Conservation (phyloP, 345 rosid genomes). For the Lepidium didymum region DNA sequence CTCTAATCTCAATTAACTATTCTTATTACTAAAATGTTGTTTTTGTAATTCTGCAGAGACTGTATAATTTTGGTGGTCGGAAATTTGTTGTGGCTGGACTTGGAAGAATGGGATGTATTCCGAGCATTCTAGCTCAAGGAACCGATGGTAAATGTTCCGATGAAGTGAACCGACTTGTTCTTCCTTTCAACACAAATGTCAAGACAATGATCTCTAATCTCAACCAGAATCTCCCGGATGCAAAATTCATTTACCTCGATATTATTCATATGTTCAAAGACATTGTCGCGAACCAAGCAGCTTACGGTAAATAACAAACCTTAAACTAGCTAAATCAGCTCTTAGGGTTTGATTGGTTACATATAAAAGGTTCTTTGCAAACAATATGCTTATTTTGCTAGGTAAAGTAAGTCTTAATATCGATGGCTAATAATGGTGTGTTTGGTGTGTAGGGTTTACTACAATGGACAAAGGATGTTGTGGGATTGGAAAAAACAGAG, state of each 20-base stretch:
- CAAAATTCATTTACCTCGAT: slow-evolving; percentile 59
- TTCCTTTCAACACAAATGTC: slow-evolving; percentile 74
- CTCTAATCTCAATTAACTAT: not conserved
- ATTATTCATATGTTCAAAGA: slow-evolving; percentile 55
- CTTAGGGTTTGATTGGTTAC: no score
- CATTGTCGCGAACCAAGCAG: slow-evolving; percentile 38
- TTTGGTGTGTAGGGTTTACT: slow-evolving; percentile 46
- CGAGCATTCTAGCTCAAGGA: slow-evolving; percentile 85
- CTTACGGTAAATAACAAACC: slow-evolving; percentile 45
- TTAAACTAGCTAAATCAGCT: not conserved
- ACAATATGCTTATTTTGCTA: no score
- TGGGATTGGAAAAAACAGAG: slow-evolving; percentile 82
- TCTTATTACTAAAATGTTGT: not conserved
- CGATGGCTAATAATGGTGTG: not conserved
- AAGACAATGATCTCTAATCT: slow-evolving; percentile 70
- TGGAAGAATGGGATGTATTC: slow-evolving; percentile 94
- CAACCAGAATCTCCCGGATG: slow-evolving; percentile 52
- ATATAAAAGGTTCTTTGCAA: no score
- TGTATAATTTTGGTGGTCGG: slow-evolving; percentile 82
- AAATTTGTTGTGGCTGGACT: slow-evolving; percentile 76
- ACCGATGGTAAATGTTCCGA: slow-evolving; percentile 62
- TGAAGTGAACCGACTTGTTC: slow-evolving; percentile 64
- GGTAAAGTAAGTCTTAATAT: no score
- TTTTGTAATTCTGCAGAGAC: slow-evolving; percentile 25
- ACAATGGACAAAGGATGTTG: slow-evolving; percentile 79